Evolutionary conservation across 495 filamentous ascomycete genomes (phyloP).

Genomic region (Daldinia vernicosa): DNA sequence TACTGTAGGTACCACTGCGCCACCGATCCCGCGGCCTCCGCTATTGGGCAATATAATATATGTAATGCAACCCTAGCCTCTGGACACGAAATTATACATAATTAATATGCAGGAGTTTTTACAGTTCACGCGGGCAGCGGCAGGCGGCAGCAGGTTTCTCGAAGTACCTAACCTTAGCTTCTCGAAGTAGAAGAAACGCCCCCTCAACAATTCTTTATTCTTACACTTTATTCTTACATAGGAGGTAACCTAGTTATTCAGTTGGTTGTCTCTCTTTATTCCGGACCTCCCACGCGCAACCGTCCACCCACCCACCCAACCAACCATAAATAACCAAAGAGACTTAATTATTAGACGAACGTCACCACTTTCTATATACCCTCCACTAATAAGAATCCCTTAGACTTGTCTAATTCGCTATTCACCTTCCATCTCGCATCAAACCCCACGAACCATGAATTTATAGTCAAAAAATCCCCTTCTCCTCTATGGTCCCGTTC

Average conservation of each 20-base stretch:
- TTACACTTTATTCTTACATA: too few species aligned
- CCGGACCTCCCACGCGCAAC: not conserved
- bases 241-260: too few species aligned
- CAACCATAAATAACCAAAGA: conserved; percentile 9
- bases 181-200: not conserved
- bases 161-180: not conserved
- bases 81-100: not conserved
- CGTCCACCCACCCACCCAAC: not conserved
- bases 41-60: conserved; percentile 18
- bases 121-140: not conserved
- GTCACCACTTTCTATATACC: conserved; percentile 25
- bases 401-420: conserved; percentile 19
- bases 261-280: not conserved
- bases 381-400: conserved; percentile 1
- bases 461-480: conserved; percentile 20
- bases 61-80: conserved; percentile 5
- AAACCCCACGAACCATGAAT: conserved; percentile 31
- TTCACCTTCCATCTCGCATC: conserved; percentile 10
- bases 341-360: conserved; percentile 22
- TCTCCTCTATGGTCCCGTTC: conserved; percentile 33
- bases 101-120: not conserved
- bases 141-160: not conserved
- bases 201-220: conserved; percentile 1
- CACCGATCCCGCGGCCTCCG: conserved; percentile 27
- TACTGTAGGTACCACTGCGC: conserved; percentile 17